A percentile compares a stretch with the other conserved stretches of the same genome.
phyloP scores from a whole-genome alignment of 192 early-diverging fungal genomes.

The Entophlyctis luteolus region DNA sequence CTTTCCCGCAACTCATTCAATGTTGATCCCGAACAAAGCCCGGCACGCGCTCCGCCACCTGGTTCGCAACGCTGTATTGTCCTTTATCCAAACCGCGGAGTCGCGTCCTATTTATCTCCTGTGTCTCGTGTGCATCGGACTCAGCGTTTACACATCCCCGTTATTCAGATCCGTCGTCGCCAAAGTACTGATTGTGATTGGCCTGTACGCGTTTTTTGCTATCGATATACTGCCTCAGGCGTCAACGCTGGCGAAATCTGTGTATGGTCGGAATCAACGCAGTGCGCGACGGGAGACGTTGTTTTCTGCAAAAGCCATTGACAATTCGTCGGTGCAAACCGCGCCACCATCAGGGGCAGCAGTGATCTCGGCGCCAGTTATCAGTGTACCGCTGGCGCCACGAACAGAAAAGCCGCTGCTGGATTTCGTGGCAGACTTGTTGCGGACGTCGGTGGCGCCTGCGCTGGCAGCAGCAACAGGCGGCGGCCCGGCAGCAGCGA shows the following conservation, averaged over 20 bases:
- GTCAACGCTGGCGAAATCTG: background rate
- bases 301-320: background rate
- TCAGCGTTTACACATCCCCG: background rate
- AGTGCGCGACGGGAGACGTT: background rate
- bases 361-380: background rate
- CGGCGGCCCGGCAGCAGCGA: background rate
- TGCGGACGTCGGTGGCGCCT: background rate
- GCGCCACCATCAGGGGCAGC: background rate
- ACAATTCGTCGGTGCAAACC: background rate
- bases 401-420: constrained; percentile 32
- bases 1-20: too few relatives aligned
- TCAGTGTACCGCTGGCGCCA: background rate
- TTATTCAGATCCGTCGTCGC: background rate
- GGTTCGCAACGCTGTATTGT: background rate
- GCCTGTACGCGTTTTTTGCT: background rate
- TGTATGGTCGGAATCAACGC: background rate
- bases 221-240: background rate
- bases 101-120: background rate
- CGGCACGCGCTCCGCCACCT: background rate
- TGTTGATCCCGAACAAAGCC: background rate
- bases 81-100: background rate
- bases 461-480: too few relatives aligned
- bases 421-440: constrained; percentile 23
- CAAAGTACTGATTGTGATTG: background rate
- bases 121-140: background rate